Evolutionary conservation across 257 asterid genomes (phyloP), one percentile per base, ranked within the genome.

Genomic region (Euphrasia confusa): DNA sequence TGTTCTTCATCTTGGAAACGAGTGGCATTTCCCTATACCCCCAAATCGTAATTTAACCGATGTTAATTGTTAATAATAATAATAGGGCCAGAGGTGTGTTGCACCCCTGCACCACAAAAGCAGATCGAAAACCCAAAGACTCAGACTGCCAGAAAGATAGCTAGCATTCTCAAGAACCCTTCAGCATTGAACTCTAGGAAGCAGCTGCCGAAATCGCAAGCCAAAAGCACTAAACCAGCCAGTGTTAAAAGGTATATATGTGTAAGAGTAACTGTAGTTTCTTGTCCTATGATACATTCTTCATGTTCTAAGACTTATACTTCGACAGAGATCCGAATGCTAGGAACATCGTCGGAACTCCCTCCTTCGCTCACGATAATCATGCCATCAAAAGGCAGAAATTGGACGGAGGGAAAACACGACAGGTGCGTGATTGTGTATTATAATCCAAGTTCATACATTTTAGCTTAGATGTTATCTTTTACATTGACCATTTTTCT

Each of bases 311-410:
- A 65, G 39, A 63, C 65, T 30, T 42, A 39, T 15, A 7, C 30
- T 28, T 69, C 37, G 35, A 42, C 79, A 90, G 98, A 77, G 82
- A 80, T 11, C 50, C 70, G 17, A 81, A 71, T 73, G 78, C 35
- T 48, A 86, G 78, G 75, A 79, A 47, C 49, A 39, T 72, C 39
- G 77, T 45, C 40, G 94, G 83, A 75, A 74, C 94, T 72, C 87
- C 86, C 58, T 81, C 60, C 63, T 62, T 84, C 26, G 82, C 81
- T 11, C 98, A 88, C 45, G 97, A 87, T 59, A 89, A 84, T 74
- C 99, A 68, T 73, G 96, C 99, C 42, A 81, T 89, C 44, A 92
- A 92, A 84, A 81, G 82, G 83, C 99, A 92, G 73, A 92, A 89
- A 66, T 82, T 92, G 64, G 97, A 83, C 3, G 97, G 81, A 58